A percentile compares a stretch with the other conserved stretches of the same genome.
phyloP scores from a whole-genome alignment of 345 rosid species.

The Brassica juncea region DNA sequence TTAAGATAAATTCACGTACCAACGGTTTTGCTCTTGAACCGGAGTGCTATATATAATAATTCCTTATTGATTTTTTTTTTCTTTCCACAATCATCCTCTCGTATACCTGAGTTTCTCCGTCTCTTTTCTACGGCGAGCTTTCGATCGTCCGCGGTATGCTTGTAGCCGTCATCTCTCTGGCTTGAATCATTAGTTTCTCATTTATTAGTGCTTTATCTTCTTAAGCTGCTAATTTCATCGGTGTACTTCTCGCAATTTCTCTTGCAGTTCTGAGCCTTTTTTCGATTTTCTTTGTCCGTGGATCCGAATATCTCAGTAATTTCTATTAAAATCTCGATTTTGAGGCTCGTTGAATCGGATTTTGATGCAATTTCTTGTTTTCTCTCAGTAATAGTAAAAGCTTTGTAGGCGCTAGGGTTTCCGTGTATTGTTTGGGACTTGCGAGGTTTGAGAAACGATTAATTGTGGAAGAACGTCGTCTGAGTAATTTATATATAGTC shows the following conservation, averaged over 20 bases:
- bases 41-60: not conserved
- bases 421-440: slow-evolving; percentile 8
- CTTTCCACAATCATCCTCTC: not conserved
- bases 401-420: slow-evolving; percentile 22
- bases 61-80: not conserved
- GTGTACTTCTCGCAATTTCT: slow-evolving; percentile 1
- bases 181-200: not conserved
- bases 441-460: not conserved
- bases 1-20: not conserved
- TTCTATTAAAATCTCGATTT: slow-evolving; percentile 14
- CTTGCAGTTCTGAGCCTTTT: not conserved
- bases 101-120: slow-evolving; percentile 12
- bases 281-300: not conserved
- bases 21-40: slow-evolving; percentile 17
- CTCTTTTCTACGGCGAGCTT: slow-evolving; percentile 7
- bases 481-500: not conserved
- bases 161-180: not conserved
- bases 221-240: not conserved
- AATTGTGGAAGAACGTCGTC: not conserved
- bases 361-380: not conserved
- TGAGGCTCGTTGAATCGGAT: slow-evolving; percentile 13
- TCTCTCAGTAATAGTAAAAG: not conserved
- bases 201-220: not conserved
- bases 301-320: slow-evolving; percentile 12
- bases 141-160: not conserved